Evolutionary conservation across 345 rosid genomes (phyloP).

Genomic region (Cochlearia excelsa): DNA sequence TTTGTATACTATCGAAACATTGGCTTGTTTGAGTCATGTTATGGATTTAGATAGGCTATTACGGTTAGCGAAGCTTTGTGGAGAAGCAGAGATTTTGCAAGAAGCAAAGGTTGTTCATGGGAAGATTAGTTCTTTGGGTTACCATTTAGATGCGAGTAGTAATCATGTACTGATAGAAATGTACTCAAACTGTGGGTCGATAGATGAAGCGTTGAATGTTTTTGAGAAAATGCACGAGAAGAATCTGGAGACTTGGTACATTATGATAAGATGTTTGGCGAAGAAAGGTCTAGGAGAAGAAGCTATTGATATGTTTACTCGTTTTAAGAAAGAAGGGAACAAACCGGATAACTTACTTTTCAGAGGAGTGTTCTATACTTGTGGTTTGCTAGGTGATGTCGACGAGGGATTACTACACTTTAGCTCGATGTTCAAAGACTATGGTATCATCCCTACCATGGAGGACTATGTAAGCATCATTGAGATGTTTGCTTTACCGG

Average conservation of each 20-base stretch:
- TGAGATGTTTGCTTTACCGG: conserved; percentile 63
- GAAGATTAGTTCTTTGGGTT: conserved; percentile 34
- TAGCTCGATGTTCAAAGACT: conserved; percentile 60
- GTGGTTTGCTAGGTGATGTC: conserved; percentile 61
- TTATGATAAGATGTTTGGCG: conserved; percentile 64
- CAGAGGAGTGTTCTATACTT: conserved; percentile 56
- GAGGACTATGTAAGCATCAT: conserved; percentile 61
- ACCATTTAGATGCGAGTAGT: conserved; percentile 41
- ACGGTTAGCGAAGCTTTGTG: conserved; percentile 56
- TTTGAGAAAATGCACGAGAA: conserved; percentile 55
- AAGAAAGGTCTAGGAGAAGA: conserved; percentile 77
- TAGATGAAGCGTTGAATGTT: conserved; percentile 46
- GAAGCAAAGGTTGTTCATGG: conserved; percentile 65
- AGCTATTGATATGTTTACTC: conserved; percentile 63
- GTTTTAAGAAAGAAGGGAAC: conserved; percentile 60
- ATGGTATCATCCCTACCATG: conserved; percentile 55
- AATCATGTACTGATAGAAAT: conserved; percentile 57
- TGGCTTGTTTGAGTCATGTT: conserved; percentile 39
- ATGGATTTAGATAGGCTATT: conserved; percentile 52
- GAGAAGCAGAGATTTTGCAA: conserved; percentile 52
- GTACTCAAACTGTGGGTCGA: conserved; percentile 61
- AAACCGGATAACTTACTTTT: conserved; percentile 57
- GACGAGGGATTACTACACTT: conserved; percentile 76
- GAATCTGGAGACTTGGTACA: conserved; percentile 59
- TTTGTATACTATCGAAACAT: conserved; percentile 40